Conservation (phyloP, 345 rosid species). For the Pistacia integerrima region DNA sequence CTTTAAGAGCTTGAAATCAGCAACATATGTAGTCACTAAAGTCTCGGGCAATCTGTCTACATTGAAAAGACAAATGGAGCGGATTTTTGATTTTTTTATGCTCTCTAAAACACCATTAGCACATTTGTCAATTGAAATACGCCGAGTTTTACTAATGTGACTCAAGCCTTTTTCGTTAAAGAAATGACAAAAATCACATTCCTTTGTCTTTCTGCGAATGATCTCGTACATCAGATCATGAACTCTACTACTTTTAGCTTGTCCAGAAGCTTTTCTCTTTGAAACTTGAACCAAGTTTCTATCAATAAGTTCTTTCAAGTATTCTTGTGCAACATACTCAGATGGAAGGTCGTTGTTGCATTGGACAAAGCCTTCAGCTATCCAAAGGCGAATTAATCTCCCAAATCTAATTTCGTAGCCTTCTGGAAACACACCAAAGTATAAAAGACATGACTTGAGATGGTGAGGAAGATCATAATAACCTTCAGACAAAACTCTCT, state of each 20-base stretch:
- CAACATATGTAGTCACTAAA: neutral
- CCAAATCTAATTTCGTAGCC: too few relatives aligned
- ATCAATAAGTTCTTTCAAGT: constrained; percentile 19
- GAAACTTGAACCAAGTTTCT: constrained; percentile 18
- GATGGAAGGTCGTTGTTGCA: neutral
- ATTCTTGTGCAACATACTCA: constrained; percentile 22
- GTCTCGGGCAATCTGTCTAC: neutral
- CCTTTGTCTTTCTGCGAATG: constrained; percentile 3
- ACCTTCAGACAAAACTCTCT: too few relatives aligned
- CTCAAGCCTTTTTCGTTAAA: neutral
- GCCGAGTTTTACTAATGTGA: constrained; percentile 1
- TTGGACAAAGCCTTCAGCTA: too few relatives aligned
- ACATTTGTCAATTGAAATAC: constrained; percentile 1
- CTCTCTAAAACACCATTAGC: neutral
- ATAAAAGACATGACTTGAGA: too few relatives aligned
- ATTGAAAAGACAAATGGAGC: constrained; percentile 16
- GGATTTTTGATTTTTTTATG: neutral
- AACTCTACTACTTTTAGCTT: constrained; percentile 14
- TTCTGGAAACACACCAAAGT: too few relatives aligned
- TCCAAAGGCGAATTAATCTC: too few relatives aligned
- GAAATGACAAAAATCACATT: neutral
- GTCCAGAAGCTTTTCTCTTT: constrained; percentile 4
- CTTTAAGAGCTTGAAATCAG: neutral
- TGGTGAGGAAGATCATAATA: too few relatives aligned
- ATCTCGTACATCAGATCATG: constrained; percentile 19